These are phyloP conservation scores for Monilinia laxa DNA, from an alignment of 2,329 filamentous ascomycete genomes.

Conservation along the genomic window DNA sequence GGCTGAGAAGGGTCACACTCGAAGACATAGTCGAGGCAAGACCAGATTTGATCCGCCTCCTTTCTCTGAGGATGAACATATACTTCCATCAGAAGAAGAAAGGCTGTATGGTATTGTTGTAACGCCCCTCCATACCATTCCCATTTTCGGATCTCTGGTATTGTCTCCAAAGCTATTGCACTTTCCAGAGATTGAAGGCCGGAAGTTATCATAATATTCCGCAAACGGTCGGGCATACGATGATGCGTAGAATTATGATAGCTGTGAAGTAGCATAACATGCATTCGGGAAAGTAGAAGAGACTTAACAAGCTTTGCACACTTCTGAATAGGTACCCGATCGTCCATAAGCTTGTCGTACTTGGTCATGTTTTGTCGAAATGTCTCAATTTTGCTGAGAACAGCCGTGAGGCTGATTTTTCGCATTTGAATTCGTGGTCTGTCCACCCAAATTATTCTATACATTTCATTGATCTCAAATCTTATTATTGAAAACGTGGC, in stretches of 20 bases:
- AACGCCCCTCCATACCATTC: slow-evolving; percentile 70
- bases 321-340: slow-evolving; percentile 58
- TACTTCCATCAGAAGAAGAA: slow-evolving; percentile 67
- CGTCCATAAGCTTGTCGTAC: slow-evolving; percentile 63
- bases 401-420: slow-evolving; percentile 59
- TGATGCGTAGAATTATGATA: slow-evolving; percentile 51
- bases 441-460: slow-evolving; percentile 68
- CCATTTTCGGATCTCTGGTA: slow-evolving; percentile 57
- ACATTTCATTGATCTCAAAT: slow-evolving; percentile 72
- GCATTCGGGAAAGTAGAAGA: slow-evolving; percentile 60
- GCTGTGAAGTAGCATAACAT: slow-evolving; percentile 64
- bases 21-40: slow-evolving; percentile 67
- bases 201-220: slow-evolving; percentile 62
- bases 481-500: slow-evolving; percentile 67
- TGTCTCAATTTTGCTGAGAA: slow-evolving; percentile 67
- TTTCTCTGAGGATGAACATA: slow-evolving; percentile 48
- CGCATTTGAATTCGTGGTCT: slow-evolving; percentile 62
- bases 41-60: slow-evolving; percentile 67
- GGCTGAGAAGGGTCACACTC: slow-evolving; percentile 54
- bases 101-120: slow-evolving; percentile 69
- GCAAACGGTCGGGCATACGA: slow-evolving; percentile 60
- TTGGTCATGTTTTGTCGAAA: slow-evolving; percentile 65
- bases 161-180: slow-evolving; percentile 54
- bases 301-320: slow-evolving; percentile 64
- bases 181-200: slow-evolving; percentile 55